Base-by-base conservation (phyloP, 208 protist species). In the Phytomonas sp. region DNA sequence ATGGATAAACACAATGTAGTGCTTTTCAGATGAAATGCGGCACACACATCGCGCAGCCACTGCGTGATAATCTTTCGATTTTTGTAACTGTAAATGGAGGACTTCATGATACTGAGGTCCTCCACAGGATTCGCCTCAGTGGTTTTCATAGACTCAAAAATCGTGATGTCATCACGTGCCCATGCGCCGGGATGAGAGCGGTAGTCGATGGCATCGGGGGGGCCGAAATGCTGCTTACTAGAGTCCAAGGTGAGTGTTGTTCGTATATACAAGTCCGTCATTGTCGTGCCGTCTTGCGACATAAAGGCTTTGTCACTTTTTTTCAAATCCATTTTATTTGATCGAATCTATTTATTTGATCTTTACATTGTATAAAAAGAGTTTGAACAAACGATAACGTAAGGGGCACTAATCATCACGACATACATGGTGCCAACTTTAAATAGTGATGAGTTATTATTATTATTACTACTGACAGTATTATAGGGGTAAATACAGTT, bases 21-120 rank as follows among this genome's bases (percentile, higher is more conserved):
- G 59, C 75, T 89, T 66, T 87, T 89, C 63, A 94, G 79, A 63
- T 85, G 70, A 65, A 92, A 91, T 4, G 83, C 84, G 29, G 75
- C 72, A 61, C 86, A 94, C 19, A 92, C 89, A 70, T 94, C 89
- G 30, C 89, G 82, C 34, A 94, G 71, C 87, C 89, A 94, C 16
- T 79, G 73, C 16, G 86, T 88, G 72, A 94, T 91, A 71, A 91
- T 89, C 65, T 79, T 79, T 56, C 89, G 80, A 70, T 94, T 94
- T 59, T 91, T 92, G 71, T 81, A 89, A 69, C 80, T 90, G 76
- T 91, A 94, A 49, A 94, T 83, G 71, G 83, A 79, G 60, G 79
- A 77, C 60, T 92, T 91, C 23, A 94, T 73, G n/a, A 88, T 64
- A 45, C 74, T 87, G 36, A 94, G 85, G 74, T 87, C 78, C 3